Evolutionary conservation across 2,329 filamentous ascomycete species (phyloP).

Genomic region (Parastagonospora avenae): DNA sequence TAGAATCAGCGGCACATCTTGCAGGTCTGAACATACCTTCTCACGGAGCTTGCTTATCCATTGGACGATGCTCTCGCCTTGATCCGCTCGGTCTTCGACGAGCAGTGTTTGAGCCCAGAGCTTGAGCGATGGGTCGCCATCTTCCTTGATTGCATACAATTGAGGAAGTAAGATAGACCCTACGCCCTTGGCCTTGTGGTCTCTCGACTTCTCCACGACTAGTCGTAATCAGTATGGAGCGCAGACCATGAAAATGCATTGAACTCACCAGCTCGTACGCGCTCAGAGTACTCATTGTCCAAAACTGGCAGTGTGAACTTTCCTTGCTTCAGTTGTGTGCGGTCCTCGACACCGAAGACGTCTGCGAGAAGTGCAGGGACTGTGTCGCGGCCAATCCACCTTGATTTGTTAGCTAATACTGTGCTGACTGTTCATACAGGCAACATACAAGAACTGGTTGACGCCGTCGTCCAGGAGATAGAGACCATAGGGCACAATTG

Average conservation of each 20-base stretch:
- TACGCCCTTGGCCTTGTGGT: conserved; percentile 83
- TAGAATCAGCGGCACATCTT: conserved; percentile 21
- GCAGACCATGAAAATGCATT: background rate
- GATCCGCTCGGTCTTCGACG: conserved; percentile 92
- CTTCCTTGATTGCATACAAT: conserved; percentile 90
- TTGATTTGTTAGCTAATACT: conserved; percentile 10
- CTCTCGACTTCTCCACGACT: conserved; percentile 88
- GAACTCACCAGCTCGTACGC: conserved; percentile 63
- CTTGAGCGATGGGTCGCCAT: conserved; percentile 92
- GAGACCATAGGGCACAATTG: conserved; percentile 84
- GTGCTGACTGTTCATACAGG: background rate
- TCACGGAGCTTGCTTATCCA: conserved; percentile 92
- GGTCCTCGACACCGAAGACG: conserved; percentile 87
- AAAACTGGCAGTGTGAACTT: conserved; percentile 86
- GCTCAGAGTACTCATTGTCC: conserved; percentile 96
- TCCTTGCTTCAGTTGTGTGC: conserved; percentile 83
- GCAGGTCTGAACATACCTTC: conserved; percentile 69
- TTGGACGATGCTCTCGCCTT: conserved; percentile 88
- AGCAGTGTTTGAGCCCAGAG: conserved; percentile 96
- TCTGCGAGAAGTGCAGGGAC: conserved; percentile 87
- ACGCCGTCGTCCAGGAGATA: conserved; percentile 98
- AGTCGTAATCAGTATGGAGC: conserved; percentile 48
- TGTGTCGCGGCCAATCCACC: conserved; percentile 91
- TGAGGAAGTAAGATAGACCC: conserved; percentile 93
- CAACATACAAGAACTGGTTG: conserved; percentile 79